Evolutionary conservation across 2,329 filamentous ascomycete genomes (phyloP), one percentile per base, ranked within the genome.

Genomic region (Lachnellula hyalina): DNA sequence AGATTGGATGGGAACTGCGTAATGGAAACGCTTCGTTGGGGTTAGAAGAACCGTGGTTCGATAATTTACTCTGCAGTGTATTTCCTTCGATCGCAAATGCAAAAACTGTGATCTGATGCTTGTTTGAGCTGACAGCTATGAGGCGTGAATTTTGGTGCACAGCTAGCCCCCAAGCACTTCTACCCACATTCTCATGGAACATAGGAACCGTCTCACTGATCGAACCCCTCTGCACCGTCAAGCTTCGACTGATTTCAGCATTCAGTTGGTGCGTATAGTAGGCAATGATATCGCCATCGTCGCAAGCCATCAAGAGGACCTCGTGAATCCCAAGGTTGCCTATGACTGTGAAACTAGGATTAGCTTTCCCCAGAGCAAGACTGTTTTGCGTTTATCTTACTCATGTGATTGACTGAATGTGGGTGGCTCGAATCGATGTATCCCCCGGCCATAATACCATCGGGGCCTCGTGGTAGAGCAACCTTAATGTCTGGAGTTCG

Each of bases 91-190:
- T 65, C 5, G 75, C 76, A 59, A 77, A 74, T 0, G 77, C 77
- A 62, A 83, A 83, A 0, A 84, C 75, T 0, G 74, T 78, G 28
- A 88, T 78, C 15, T 74, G 65, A 21, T 76, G 74, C 0, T 78
- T 81, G 68, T 99, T 99, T 0, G 89, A 85, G 63, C 88, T 89
- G 40, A 95, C 86, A 0, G 93, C 94, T 59, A 99, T 87, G 58
- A 96, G 75, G 0, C 92, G 84, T n/a, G 89, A 90, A 59, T 85
- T 75, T 58, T 83, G 79, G 69, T 97, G 93, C 11, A 96, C 79
- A 7, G 90, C 87, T 7, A 72, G 51, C 0, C 93, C 94, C 94
- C 94, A 99, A 2, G 92, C 93, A 56, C 89, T 93, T 23, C 73
- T 74, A 1, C 82, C 82, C 2, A 96, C 90, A 67, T 88, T 91